Percentiles rank a stretch among this genome's conserved stretches.
phyloP scores from a whole-genome alignment of 139 green algal genomes.

The Marvania coccoides region DNA sequence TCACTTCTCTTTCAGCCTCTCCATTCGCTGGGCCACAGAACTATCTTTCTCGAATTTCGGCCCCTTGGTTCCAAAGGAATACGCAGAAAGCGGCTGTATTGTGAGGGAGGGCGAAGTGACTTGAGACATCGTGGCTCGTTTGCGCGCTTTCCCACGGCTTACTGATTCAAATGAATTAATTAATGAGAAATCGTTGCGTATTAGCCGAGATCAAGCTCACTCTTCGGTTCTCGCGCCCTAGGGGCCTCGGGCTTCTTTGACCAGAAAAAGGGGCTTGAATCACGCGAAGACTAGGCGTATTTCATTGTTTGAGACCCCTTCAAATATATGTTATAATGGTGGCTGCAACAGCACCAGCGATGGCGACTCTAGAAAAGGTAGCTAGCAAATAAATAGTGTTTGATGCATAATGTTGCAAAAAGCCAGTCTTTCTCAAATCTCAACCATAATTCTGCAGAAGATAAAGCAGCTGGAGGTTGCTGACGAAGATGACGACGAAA shows the following conservation, averaged over 20 bases:
- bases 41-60: constrained; percentile 72
- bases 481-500: constrained; percentile 8
- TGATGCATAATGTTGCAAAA: too few relatives aligned
- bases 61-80: constrained; percentile 84
- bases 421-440: not conserved
- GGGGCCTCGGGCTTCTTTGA: not conserved
- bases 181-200: too few relatives aligned
- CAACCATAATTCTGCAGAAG: not conserved
- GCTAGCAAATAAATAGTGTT: not conserved
- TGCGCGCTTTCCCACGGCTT: too few relatives aligned
- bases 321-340: not conserved
- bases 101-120: constrained; percentile 33
- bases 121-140: not conserved
- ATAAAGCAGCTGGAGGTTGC: constrained; percentile 3
- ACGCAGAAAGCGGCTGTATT: constrained; percentile 76
- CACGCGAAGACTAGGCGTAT: not conserved
- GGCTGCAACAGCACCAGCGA: not conserved
- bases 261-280: not conserved
- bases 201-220: too few relatives aligned
- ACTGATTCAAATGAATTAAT: too few relatives aligned
- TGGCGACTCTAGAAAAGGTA: not conserved
- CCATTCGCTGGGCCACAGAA: constrained; percentile 46
- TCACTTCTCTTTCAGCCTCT: constrained; percentile 72
- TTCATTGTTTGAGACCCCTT: not conserved
- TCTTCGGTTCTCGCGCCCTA: not conserved